phyloP scores from a whole-genome alignment of 495 filamentous ascomycete genomes.

The Aspergillus wentii region DNA sequence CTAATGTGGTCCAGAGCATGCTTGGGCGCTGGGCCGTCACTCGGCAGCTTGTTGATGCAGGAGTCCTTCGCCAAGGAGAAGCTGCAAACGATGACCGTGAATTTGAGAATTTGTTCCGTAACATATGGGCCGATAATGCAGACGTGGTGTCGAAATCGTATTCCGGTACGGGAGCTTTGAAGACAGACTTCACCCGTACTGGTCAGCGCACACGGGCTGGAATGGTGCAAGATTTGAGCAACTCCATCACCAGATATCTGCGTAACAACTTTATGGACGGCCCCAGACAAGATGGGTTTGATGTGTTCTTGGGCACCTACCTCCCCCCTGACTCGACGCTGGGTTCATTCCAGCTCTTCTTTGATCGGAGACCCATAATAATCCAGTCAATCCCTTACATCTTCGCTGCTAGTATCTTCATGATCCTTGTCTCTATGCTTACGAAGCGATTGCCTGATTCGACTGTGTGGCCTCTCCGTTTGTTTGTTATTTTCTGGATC shows the following conservation, averaged over 20 bases:
- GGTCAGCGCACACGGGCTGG: conserved; percentile 82
- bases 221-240: conserved; percentile 72
- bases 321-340: conserved; percentile 61
- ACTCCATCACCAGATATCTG: conserved; percentile 79
- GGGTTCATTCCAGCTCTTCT: conserved; percentile 64
- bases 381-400: conserved; percentile 91
- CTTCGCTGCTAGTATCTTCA: conserved; percentile 80
- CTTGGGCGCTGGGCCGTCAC: conserved; percentile 83
- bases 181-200: conserved; percentile 90
- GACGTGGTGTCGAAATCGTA: conserved; percentile 90
- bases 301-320: conserved; percentile 86
- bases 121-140: conserved; percentile 97
- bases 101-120: conserved; percentile 87
- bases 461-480: conserved; percentile 67
- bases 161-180: conserved; percentile 90
- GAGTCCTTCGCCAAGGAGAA: conserved; percentile 66
- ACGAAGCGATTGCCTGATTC: conserved; percentile 62
- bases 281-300: conserved; percentile 89
- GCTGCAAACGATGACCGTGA: conserved; percentile 62
- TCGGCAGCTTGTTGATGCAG: conserved; percentile 77
- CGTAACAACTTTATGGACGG: conserved; percentile 92
- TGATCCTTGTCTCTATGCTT: conserved; percentile 73
- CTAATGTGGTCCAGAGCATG: conserved; percentile 96
- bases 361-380: conserved; percentile 79
- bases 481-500: conserved; percentile 75